Conservation (phyloP, 495 filamentous ascomycete species). For the Sporormia fimetaria region DNA sequence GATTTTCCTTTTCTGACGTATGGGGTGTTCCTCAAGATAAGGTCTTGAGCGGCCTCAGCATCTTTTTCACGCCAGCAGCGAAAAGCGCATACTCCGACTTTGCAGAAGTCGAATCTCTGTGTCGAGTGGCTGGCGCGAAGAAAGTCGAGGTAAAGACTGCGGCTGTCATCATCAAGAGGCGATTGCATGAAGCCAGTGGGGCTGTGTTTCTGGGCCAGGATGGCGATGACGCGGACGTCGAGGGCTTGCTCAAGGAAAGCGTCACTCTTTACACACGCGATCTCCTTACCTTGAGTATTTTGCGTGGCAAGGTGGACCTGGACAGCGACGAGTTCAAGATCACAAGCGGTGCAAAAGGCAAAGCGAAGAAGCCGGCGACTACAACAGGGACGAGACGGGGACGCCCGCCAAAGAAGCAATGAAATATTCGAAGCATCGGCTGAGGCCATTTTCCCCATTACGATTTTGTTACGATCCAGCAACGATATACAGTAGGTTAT, state of each 20-base stretch:
- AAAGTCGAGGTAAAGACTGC: constrained; percentile 8
- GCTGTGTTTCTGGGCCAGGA: constrained; percentile 8
- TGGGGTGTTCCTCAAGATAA: constrained; percentile 22
- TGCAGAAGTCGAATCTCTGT: constrained; percentile 31
- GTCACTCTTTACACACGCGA: constrained; percentile 17
- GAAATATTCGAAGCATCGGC: too few species aligned
- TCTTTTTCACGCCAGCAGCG: constrained; percentile 32
- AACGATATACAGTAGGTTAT: too few species aligned
- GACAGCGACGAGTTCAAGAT: constrained; percentile 25
- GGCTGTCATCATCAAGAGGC: constrained; percentile 11
- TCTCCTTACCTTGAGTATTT: constrained; percentile 20
- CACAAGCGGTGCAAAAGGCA: neutral
- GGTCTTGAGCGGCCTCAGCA: constrained; percentile 24
- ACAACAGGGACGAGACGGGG: too few species aligned
- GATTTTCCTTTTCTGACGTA: constrained; percentile 25
- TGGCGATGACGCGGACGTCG: constrained; percentile 11
- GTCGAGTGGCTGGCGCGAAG: constrained; percentile 26
- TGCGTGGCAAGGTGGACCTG: constrained; percentile 17
- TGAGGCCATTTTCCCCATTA: too few species aligned
- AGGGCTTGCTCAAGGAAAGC: constrained; percentile 6
- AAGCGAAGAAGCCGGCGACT: constrained; percentile 12
- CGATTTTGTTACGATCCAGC: too few species aligned
- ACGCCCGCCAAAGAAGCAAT: constrained; percentile 10
- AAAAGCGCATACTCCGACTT: constrained; percentile 28
- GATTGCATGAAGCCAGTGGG: too few species aligned